phyloP scores from a whole-genome alignment of 2,329 filamentous ascomycete genomes.

The Aspergillus quadricinctus region DNA sequence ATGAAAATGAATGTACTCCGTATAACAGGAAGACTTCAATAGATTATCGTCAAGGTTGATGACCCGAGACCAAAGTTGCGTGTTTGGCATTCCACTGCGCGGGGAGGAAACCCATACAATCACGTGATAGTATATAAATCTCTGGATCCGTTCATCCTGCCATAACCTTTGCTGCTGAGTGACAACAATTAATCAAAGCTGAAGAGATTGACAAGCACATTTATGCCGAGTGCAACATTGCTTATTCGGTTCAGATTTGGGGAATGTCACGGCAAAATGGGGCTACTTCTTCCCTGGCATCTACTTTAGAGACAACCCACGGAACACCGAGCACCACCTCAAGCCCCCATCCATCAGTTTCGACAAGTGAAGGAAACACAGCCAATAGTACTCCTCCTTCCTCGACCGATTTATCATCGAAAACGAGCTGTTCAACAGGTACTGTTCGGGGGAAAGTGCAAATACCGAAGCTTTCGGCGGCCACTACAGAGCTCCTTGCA shows the following conservation, averaged over 20 bases:
- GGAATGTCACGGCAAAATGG: constrained; percentile 24
- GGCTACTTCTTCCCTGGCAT: constrained; percentile 16
- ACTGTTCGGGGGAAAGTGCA: constrained; percentile 12
- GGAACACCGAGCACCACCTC: constrained; percentile 11
- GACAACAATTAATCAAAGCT: constrained; percentile 1
- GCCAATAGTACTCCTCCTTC: constrained; percentile 7
- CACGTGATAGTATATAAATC: constrained; percentile 30
- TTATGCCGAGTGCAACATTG: not conserved
- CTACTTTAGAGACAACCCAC: constrained; percentile 18
- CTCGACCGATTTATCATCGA: constrained; percentile 3
- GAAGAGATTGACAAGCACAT: not conserved
- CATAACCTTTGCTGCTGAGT: not conserved
- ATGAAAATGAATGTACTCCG: not conserved
- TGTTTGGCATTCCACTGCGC: not conserved
- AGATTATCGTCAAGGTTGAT: not conserved
- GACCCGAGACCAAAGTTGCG: not conserved
- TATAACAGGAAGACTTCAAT: not conserved
- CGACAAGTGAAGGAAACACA: constrained; percentile 1
- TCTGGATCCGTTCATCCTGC: constrained; percentile 16
- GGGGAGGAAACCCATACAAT: constrained; percentile 12
- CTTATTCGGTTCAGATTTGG: constrained; percentile 2
- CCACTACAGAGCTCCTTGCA: constrained; percentile 24
- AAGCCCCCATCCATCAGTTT: constrained; percentile 10
- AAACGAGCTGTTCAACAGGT: constrained; percentile 8
- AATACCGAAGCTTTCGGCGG: constrained; percentile 23